phyloP scores from a whole-genome alignment of 2,329 filamentous ascomycete genomes.

The Ophiostoma perfectum region DNA sequence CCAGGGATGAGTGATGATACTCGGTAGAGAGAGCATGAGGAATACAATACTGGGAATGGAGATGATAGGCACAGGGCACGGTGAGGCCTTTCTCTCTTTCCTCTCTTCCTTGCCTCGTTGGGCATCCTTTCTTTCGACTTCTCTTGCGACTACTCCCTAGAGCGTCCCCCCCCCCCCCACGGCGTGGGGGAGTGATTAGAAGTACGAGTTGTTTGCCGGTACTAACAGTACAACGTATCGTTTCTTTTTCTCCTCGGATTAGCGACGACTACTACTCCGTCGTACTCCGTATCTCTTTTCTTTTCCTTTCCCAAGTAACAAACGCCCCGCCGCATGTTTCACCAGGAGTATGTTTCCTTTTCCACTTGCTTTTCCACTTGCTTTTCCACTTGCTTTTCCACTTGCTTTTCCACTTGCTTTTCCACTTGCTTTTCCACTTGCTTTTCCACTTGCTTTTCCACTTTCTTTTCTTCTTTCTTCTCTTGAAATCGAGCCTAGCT shows the following conservation, averaged over 20 bases:
- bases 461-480: neutral
- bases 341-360: neutral
- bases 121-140: neutral
- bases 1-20: neutral
- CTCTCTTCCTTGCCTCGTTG: neutral
- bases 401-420: neutral
- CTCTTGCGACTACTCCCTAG: neutral
- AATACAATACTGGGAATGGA: neutral
- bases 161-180: neutral
- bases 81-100: neutral
- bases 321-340: slow-evolving; percentile 8
- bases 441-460: neutral
- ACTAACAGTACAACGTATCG: neutral
- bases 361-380: neutral
- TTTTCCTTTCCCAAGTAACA: neutral
- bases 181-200: neutral
- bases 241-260: neutral
- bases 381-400: neutral
- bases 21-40: neutral
- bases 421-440: neutral
- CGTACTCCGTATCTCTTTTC: neutral
- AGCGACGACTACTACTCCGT: neutral
- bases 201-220: neutral
- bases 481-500: neutral
- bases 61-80: neutral